Percentiles rank a stretch among this genome's conserved stretches.
phyloP scores from a whole-genome alignment of 2,329 filamentous ascomycete genomes.

The Hypocrella siamensis region DNA sequence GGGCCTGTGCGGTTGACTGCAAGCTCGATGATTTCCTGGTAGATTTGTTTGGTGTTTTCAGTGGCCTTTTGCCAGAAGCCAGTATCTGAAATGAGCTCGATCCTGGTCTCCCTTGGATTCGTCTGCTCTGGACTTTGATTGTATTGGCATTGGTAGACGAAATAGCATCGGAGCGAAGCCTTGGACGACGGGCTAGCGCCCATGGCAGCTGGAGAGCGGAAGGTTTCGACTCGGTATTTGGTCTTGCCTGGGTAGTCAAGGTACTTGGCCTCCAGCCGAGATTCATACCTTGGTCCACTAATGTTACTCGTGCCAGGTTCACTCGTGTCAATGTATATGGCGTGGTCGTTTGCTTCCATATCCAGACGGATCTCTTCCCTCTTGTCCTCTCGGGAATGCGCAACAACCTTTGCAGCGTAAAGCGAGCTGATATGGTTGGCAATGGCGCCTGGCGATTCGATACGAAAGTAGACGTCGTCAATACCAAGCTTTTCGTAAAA shows the following conservation, averaged over 20 bases:
- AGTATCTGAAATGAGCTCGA: constrained; percentile 84
- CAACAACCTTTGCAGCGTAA: constrained; percentile 92
- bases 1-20: constrained; percentile 77
- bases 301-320: constrained; percentile 66
- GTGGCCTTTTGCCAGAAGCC: constrained; percentile 95
- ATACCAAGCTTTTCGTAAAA: constrained; percentile 98
- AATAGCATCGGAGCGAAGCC: constrained; percentile 88
- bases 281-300: constrained; percentile 79
- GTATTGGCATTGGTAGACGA: constrained; percentile 95
- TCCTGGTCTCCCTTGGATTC: constrained; percentile 62
- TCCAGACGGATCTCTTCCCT: constrained; percentile 86
- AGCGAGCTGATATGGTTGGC: constrained; percentile 90
- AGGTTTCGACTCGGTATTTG: constrained; percentile 91
- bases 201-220: constrained; percentile 75
- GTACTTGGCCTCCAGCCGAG: constrained; percentile 88
- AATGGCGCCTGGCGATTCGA: constrained; percentile 73
- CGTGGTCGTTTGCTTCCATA: constrained; percentile 88
- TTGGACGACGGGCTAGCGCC: constrained; percentile 52
- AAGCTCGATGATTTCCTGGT: constrained; percentile 81
- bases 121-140: constrained; percentile 57
- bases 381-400: constrained; percentile 85
- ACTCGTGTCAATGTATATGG: constrained; percentile 97
- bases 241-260: constrained; percentile 61
- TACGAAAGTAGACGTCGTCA: constrained; percentile 95
- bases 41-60: constrained; percentile 86